Evolutionary conservation across 1,284 basidiomycete genomes (phyloP), one percentile per base, ranked within the genome.

Genomic region (Coniferiporia weirii): DNA sequence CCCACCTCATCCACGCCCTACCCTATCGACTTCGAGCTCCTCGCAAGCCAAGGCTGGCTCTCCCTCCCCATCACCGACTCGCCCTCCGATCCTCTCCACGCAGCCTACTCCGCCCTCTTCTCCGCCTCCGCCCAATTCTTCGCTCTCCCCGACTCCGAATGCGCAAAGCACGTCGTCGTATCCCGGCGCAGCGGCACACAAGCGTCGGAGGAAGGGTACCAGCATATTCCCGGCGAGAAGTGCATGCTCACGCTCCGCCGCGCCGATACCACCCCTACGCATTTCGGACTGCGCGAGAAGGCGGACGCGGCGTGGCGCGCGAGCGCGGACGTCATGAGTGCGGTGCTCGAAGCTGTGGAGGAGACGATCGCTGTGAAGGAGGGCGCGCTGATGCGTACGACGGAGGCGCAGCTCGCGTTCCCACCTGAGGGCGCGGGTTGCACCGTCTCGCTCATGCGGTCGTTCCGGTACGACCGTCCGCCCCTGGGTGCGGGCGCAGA

Each of bases 141-240:
- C 58, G 56, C 61, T 34, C 64, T 67, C 4, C 63, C 67, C 1
- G 56, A 65, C 8, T 57, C 60, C 34, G 17, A 50, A 22, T 49
- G 60, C 43, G 2, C 34, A 36, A 63, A 60, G 22, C 66, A 64
- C 27, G 27, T 27, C 27, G 27, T 53, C 49, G 52, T 10, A 58
- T 57, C 27, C 56, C 59, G 5, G 61, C 62, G n/a, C 60, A 61
- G 64, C 13, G 63, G 56, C 12, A 56, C 56, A 1, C 64, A 66
- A 32, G 56, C 50, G n/a, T 70, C 69, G 2, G 70, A 71, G 60
- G 70, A 70, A 58, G 70, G 70, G 4, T 71, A 66, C 63, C 64
- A 66, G 1, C 64, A 64, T 9, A 66, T 71, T 1, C 58, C 52
- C 2, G 68, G 67, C 36, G 70, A 71, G 66, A 71, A 71, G 54